Percentiles rank a stretch among this genome's conserved stretches.
phyloP scores from a whole-genome alignment of 2,329 filamentous ascomycete genomes.

The Lasiodiplodia hormozganensis region DNA sequence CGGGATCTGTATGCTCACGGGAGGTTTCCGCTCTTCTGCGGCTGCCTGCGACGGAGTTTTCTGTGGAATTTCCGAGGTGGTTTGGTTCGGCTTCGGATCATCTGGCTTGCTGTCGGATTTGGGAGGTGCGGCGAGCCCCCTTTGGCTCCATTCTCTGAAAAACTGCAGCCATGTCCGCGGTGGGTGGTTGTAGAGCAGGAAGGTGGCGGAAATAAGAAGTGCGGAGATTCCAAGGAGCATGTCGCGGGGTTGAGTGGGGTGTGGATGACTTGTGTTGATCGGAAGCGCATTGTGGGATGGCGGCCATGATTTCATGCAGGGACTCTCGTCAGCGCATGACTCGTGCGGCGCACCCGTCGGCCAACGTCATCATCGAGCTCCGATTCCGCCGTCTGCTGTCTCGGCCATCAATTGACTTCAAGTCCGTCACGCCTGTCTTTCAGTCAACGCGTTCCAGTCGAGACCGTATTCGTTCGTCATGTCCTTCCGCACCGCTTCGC shows the following conservation, averaged over 20 bases:
- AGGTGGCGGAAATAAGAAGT: constrained; percentile 45
- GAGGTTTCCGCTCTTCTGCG: constrained; percentile 6
- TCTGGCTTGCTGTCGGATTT: not conserved
- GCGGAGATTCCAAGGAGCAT: constrained; percentile 49
- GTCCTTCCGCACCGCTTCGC: constrained; percentile 5
- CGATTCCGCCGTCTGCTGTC: not conserved
- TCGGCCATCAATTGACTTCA: not conserved
- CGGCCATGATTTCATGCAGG: constrained; percentile 26
- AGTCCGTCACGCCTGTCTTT: not conserved
- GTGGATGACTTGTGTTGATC: constrained; percentile 13
- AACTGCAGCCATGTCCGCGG: constrained; percentile 42
- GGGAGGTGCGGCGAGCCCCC: constrained; percentile 8
- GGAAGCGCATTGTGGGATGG: constrained; percentile 15
- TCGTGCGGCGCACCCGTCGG: constrained; percentile 11
- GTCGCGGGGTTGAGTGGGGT: constrained; percentile 5
- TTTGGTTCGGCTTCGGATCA: constrained; percentile 2
- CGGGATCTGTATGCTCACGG: constrained; percentile 27
- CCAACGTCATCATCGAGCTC: constrained; percentile 22
- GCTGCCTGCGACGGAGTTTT: constrained; percentile 27
- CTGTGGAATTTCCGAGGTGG: not conserved
- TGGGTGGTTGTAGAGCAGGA: constrained; percentile 46
- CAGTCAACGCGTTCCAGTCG: not conserved
- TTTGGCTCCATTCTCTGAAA: constrained; percentile 6
- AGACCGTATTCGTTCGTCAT: not conserved
- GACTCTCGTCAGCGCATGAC: not conserved